Percentiles rank a stretch among this genome's conserved stretches.
Evolutionary conservation across 2,329 filamentous ascomycete genomes (phyloP).

Genomic region (Diaporthe australafricana): DNA sequence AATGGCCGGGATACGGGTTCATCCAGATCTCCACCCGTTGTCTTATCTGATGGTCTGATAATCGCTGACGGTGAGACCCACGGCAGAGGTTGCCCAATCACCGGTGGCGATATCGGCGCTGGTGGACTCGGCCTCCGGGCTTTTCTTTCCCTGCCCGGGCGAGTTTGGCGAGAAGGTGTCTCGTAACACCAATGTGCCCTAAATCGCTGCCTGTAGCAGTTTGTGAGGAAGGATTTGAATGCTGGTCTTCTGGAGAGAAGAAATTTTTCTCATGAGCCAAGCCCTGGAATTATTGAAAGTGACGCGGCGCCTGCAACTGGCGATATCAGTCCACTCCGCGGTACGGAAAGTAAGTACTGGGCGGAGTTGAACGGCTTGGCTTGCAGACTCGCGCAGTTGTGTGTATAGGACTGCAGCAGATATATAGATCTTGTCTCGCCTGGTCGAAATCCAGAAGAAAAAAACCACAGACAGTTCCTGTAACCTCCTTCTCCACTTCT

Average conservation of each 20-base stretch:
- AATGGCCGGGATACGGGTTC: not conserved
- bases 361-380: not conserved
- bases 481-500: not conserved
- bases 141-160: not conserved
- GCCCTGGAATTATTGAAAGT: not conserved
- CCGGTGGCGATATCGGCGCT: not conserved
- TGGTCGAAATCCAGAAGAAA: not conserved
- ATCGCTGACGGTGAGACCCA: not conserved
- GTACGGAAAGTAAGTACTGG: not conserved
- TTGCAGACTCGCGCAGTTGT: not conserved
- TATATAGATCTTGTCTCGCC: not conserved
- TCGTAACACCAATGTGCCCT: not conserved
- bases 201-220: not conserved
- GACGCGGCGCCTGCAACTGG: not conserved
- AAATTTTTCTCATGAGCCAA: not conserved
- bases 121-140: slow-evolving; percentile 2
- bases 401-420: not conserved
- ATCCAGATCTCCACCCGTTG: not conserved
- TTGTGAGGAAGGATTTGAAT: slow-evolving; percentile 6
- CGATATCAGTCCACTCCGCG: not conserved
- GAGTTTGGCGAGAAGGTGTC: not conserved
- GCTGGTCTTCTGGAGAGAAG: not conserved
- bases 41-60: slow-evolving; percentile 15
- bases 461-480: not conserved
- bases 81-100: not conserved